These are phyloP conservation scores for Chytriomyces sp. DNA, from an alignment of 192 early-diverging fungal species.

Conservation along the genomic window DNA sequence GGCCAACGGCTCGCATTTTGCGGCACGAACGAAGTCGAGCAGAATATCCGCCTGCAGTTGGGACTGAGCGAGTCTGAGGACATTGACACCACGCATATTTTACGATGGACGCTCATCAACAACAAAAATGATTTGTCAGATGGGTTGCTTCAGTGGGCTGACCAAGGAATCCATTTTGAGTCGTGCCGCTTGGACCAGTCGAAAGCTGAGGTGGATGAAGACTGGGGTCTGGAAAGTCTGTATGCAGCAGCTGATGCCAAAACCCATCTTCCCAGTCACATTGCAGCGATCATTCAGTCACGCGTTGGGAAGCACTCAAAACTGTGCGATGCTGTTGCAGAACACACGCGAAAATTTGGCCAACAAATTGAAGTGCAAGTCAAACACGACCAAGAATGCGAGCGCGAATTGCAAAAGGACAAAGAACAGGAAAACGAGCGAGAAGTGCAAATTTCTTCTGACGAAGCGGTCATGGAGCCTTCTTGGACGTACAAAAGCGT, in stretches of 20 bases:
- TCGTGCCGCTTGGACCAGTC: neutral
- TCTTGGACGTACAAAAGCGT: constrained; percentile 5
- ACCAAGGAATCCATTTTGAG: constrained; percentile 11
- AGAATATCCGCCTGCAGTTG: neutral
- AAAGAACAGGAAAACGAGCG: neutral
- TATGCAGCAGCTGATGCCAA: too few species aligned
- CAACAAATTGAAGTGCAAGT: constrained; percentile 6
- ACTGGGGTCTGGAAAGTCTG: too few species aligned
- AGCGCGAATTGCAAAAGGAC: constrained; percentile 16
- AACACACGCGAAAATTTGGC: neutral
- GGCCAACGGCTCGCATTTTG: neutral
- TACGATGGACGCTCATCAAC: constrained; percentile 6
- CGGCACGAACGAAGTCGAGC: neutral
- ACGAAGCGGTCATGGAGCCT: neutral
- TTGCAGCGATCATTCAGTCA: too few species aligned
- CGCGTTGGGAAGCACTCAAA: too few species aligned
- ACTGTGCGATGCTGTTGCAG: too few species aligned
- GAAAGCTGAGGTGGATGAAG: too few species aligned
- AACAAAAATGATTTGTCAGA: constrained; percentile 13
- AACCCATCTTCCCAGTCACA: too few species aligned
- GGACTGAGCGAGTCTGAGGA: neutral
- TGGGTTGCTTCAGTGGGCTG: constrained; percentile 15
- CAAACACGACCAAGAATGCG: constrained; percentile 13
- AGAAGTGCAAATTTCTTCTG: neutral
- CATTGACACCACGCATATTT: neutral